Evolutionary conservation across 176 grass and related monocot genomes (phyloP), one percentile per base, ranked within the genome.

Genomic region (Musa troglodytarum): DNA sequence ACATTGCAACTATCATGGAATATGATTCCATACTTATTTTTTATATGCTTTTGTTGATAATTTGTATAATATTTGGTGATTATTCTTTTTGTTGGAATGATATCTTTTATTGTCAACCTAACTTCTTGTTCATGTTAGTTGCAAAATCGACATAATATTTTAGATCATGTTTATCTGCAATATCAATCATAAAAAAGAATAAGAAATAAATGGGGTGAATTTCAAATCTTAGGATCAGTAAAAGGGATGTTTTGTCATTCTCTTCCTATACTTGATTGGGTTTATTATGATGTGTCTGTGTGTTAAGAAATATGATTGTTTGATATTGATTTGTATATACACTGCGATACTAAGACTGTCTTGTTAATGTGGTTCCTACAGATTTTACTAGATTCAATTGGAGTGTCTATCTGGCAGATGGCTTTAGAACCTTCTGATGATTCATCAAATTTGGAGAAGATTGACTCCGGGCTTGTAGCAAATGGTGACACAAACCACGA

Each of bases 401-500:
- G 90, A 69, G 82, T 82, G 53, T 82, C 90, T 12, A 55, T 99
- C 72, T 99, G 90, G 90, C 88, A 86, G 79, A 99, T 99, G 88
- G 88, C 86, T 62, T 56, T 89, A 54, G 95, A 94, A 74, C 95
- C 95, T 80, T 74, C 61, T 19, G 50, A 91, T 22, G 22, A 22
- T 22, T 22, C 22, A 22, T 22, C 22, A 22, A 22, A 22, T 22
- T 22, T 22, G 22, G 22, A 22, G 22, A 22, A 22, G 22, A 22
- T 22, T 22, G 22, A 22, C 22, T 22, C 22, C 22, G 22, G 22
- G 22, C 22, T 22, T 22, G 22, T 22, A 22, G 22, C 22, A 22
- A 22, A 22, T 82, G 90, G 83, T 69, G 65, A 87, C 68, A 64
- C 73, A 59, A 86, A 83, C 78, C 51, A 73, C 67, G 86, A 79